phyloP scores from a whole-genome alignment of 768 basidiomycete genomes.

The Lactarius tabidus region DNA sequence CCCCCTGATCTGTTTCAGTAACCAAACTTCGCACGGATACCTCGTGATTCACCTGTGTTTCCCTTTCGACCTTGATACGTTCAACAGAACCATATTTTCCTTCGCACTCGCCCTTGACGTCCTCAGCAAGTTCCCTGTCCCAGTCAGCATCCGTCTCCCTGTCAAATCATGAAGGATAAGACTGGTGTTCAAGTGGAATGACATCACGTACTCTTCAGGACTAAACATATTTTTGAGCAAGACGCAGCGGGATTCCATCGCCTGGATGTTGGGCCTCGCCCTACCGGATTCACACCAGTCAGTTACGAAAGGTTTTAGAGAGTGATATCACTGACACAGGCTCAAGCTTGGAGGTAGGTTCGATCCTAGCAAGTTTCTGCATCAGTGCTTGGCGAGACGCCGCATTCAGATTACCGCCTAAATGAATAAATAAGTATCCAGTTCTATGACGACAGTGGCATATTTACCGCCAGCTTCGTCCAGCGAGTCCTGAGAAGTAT shows the following conservation, averaged over 20 bases:
- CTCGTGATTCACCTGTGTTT: slow-evolving; percentile 72
- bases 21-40: background rate
- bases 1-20: slow-evolving; percentile 54
- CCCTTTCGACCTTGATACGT: slow-evolving; percentile 89
- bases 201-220: slow-evolving; percentile 78
- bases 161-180: slow-evolving; percentile 13
- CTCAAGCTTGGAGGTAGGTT: slow-evolving; percentile 53
- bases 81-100: slow-evolving; percentile 83
- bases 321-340: slow-evolving; percentile 49
- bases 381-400: slow-evolving; percentile 98
- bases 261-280: slow-evolving; percentile 70
- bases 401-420: slow-evolving; percentile 96
- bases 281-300: slow-evolving; percentile 36
- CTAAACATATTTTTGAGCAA: slow-evolving; percentile 94
- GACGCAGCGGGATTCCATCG: slow-evolving; percentile 86
- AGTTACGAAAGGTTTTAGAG: slow-evolving; percentile 18
- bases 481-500: slow-evolving; percentile 72
- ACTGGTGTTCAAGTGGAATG: background rate
- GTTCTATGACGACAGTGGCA: background rate
- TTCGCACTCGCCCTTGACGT: slow-evolving; percentile 93
- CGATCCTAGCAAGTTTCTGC: slow-evolving; percentile 99
- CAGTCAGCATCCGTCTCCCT: slow-evolving; percentile 96
- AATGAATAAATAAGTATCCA: slow-evolving; percentile 1
- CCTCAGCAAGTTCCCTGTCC: slow-evolving; percentile 94
- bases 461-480: slow-evolving; percentile 84